A percentile compares a stretch with the other conserved stretches of the same genome.
Evolutionary conservation across 495 filamentous ascomycete genomes (phyloP).

Genomic region (Echria macrotheca): DNA sequence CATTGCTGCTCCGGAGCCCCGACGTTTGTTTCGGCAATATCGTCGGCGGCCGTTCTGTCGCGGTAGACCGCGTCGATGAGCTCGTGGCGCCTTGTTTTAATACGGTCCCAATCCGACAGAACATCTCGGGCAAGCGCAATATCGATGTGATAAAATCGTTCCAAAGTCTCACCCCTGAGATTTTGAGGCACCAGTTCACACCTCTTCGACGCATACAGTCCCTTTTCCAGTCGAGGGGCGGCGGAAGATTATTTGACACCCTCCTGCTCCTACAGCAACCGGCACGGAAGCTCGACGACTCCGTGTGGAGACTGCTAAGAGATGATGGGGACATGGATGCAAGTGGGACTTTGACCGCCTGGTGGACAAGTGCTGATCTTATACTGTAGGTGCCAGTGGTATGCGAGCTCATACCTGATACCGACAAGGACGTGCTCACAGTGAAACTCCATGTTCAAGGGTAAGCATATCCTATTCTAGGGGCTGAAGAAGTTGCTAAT

Average conservation of each 20-base stretch:
- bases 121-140: conserved; percentile 41
- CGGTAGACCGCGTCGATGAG: conserved; percentile 58
- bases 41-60: conserved; percentile 63
- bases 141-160: conserved; percentile 49
- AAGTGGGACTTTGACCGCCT: conserved; percentile 22
- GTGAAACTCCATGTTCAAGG: conserved; percentile 23
- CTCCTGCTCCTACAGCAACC: conserved; percentile 66
- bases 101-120: conserved; percentile 70
- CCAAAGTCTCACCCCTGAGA: conserved; percentile 51
- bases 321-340: conserved; percentile 74
- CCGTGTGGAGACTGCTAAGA: conserved; percentile 58
- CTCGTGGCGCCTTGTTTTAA: conserved; percentile 86
- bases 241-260: conserved; percentile 62
- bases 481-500: no score
- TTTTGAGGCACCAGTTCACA: conserved; percentile 61
- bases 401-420: conserved; percentile 56
- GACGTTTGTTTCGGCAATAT: conserved; percentile 84
- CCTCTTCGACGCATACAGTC: conserved; percentile 60
- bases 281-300: conserved; percentile 42
- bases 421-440: conserved; percentile 12
- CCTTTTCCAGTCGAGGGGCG: conserved; percentile 19
- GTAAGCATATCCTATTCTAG: conserved; percentile 9
- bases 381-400: conserved; percentile 52
- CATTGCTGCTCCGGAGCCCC: conserved; percentile 40
- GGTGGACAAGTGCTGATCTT: conserved; percentile 13